Base-by-base conservation (phyloP, 345 rosid genomes). In the Cardamine resedifolia region DNA sequence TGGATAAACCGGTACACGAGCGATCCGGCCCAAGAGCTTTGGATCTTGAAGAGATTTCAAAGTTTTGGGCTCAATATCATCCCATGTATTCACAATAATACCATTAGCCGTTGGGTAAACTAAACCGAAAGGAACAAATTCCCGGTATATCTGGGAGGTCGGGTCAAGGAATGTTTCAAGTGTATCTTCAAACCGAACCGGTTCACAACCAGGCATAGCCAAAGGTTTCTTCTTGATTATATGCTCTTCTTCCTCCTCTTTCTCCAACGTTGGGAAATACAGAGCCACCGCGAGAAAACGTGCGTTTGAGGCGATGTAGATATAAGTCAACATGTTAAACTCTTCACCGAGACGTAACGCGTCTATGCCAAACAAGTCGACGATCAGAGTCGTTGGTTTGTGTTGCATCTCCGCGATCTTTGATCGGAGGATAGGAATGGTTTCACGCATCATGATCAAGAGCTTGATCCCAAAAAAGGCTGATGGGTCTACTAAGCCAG, bases 341-440 rank as follows among this genome's bases (percentile, higher is more conserved):
- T 89, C 86, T 7, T 68, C 68, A 3, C 88, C 90, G 0, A 91
- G 63, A 4, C 4, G 56, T 3, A 85, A 63, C 20, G 86, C 83
- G 14, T 81, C 80, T 0, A 81, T 51, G 6, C 92, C 87, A 12
- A 86, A 81, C 33, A 80, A 9, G 64, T 88, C 92, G 0, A 81
- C 83, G 20, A 88, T 69, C 6, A 90, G 47, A 41, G 83, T 83
- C 10, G 81, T 30, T 0, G 87, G 87, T 16, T 47, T 84, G 45
- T 31, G 34, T 14, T 75, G 30, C 82, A 84, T 64, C 20, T 47
- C 52, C 1, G 63, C 50, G 41, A 89, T 77, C 28, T 83, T 81
- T 0, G 84, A 66, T 23, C 81, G 76, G 15, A 87, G 57, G 15
- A 63, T 51, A 3, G 87, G 86, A 15, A 73, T 45, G 24, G 84